phyloP scores from a whole-genome alignment of 2,329 filamentous ascomycete genomes.

The Plenodomus tracheiphilus region DNA sequence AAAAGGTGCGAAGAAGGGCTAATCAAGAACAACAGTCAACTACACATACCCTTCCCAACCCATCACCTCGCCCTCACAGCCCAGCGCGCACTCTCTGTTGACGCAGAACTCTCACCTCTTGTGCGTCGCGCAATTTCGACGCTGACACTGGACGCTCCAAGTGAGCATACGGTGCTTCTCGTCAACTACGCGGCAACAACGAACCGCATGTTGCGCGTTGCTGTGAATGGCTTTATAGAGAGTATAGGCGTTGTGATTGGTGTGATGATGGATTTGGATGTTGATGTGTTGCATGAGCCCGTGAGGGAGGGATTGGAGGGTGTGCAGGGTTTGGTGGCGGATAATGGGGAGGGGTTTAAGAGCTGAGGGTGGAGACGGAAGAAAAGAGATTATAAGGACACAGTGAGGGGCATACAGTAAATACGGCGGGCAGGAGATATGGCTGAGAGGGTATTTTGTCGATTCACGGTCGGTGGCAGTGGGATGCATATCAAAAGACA shows the following conservation, averaged over 20 bases:
- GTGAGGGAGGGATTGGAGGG: conserved; percentile 51
- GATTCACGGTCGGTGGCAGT: too few relatives aligned
- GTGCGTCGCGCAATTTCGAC: conserved; percentile 74
- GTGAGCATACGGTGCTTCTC: conserved; percentile 58
- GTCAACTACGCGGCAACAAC: conserved; percentile 86
- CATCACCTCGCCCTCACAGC: conserved; percentile 76
- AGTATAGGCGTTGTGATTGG: conserved; percentile 81
- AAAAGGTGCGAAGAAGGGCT: not conserved
- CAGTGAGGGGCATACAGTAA: not conserved
- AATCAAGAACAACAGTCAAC: too few relatives aligned
- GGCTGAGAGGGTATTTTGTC: too few relatives aligned
- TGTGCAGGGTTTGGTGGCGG: conserved; percentile 67
- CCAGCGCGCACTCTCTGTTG: conserved; percentile 75
- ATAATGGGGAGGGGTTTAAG: conserved; percentile 48
- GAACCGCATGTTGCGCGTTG: conserved; percentile 93
- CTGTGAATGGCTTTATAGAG: conserved; percentile 96
- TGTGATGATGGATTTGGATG: conserved; percentile 88
- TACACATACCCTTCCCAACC: conserved; percentile 84
- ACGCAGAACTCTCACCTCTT: conserved; percentile 84
- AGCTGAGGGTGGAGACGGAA: not conserved
- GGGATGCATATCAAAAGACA: too few relatives aligned
- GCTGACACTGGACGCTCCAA: conserved; percentile 18
- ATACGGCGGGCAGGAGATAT: too few relatives aligned
- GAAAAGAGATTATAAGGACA: not conserved
- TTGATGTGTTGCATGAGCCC: conserved; percentile 69